Conservation (phyloP, 2,329 filamentous ascomycete genomes). For the Neonectria hederae region DNA sequence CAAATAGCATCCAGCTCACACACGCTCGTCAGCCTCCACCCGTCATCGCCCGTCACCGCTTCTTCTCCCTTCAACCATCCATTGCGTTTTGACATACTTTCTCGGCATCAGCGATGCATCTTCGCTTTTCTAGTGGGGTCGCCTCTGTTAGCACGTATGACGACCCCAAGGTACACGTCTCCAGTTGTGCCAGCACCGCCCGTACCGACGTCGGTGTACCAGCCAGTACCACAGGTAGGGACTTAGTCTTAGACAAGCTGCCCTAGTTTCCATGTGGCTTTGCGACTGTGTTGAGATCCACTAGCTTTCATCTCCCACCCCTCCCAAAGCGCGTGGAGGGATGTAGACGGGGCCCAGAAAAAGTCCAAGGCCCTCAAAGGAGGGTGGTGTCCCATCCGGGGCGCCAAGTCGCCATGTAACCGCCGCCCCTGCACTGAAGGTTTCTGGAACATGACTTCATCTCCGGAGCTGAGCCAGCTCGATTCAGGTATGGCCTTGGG, state of each 20-base stretch:
- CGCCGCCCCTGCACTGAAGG: conserved; percentile 26
- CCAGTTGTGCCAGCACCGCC: not conserved
- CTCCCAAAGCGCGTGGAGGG: conserved; percentile 4
- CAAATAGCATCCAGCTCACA: conserved; percentile 2
- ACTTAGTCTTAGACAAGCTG: conserved; percentile 14
- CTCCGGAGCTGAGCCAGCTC: conserved; percentile 24
- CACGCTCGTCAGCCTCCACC: not conserved
- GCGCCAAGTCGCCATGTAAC: conserved; percentile 17
- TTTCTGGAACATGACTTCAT: conserved; percentile 42
- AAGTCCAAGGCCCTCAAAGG: not conserved
- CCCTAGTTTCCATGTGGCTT: conserved; percentile 27
- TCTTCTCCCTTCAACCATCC: conserved; percentile 9
- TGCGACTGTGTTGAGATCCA: conserved; percentile 18
- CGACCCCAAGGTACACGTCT: not conserved
- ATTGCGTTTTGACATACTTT: conserved; percentile 16
- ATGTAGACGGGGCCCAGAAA: conserved; percentile 9
- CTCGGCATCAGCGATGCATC: conserved; percentile 23
- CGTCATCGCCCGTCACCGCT: conserved; percentile 20
- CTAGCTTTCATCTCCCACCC: conserved; percentile 19
- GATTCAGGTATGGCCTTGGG: not conserved
- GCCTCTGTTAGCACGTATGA: conserved; percentile 3
- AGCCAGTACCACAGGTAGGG: not conserved
- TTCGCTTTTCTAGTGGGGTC: conserved; percentile 10
- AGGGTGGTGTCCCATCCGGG: not conserved
- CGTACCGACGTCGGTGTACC: not conserved